A percentile compares a stretch with the other conserved stretches of the same genome.
Conservation (phyloP, 1,284 basidiomycete species). For the Rhodotorula sp. region DNA sequence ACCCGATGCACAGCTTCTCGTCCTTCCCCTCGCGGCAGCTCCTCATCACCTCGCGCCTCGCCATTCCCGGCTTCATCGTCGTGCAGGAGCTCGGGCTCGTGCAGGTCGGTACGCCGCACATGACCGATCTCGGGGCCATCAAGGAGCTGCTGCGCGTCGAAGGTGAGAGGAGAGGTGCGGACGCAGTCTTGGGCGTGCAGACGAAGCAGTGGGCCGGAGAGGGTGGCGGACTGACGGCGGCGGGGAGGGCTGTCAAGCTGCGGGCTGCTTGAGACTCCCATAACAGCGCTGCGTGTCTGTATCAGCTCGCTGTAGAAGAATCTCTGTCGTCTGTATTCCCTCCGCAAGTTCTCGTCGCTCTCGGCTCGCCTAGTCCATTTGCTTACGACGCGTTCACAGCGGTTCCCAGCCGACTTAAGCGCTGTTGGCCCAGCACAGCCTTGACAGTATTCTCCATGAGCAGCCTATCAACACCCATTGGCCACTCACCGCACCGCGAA, state of each 20-base stretch:
- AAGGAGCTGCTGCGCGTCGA: slow-evolving; percentile 10
- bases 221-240: background rate
- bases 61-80: slow-evolving; percentile 1
- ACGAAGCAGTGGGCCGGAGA: slow-evolving; percentile 3
- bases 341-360: too few species aligned
- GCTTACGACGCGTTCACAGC: too few species aligned
- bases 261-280: background rate
- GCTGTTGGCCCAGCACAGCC: too few species aligned
- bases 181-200: slow-evolving; percentile 8
- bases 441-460: too few species aligned
- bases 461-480: too few species aligned
- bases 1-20: background rate
- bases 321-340: background rate
- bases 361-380: too few species aligned
- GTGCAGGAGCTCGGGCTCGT: slow-evolving; percentile 8
- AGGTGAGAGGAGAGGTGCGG: slow-evolving; percentile 4
- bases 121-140: background rate
- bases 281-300: background rate
- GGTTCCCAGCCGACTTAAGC: too few species aligned
- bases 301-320: background rate
- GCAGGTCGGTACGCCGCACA: background rate
- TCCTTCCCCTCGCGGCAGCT: background rate
- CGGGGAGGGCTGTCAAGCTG: slow-evolving; percentile 9
- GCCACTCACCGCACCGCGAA: too few species aligned
- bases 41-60: slow-evolving; percentile 6